Conservation (phyloP, 2,329 filamentous ascomycete species). For the Talaromyces amestolkiae region DNA sequence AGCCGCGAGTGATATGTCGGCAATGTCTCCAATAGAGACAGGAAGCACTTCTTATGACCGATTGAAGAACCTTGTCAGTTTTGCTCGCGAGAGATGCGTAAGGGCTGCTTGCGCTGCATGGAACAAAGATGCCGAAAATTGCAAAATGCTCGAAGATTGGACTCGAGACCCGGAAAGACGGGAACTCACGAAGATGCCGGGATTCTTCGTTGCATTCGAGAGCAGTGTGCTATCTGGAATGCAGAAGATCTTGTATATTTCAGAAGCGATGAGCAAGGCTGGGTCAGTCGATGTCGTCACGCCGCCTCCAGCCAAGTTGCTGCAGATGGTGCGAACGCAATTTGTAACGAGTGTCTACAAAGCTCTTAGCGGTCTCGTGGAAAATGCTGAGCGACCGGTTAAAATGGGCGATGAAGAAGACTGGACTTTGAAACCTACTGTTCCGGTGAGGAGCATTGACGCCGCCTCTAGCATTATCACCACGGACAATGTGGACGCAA, state of each 20-base stretch:
- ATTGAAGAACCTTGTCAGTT: slow-evolving; percentile 71
- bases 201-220: slow-evolving; percentile 81
- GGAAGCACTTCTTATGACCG: slow-evolving; percentile 61
- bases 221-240: slow-evolving; percentile 76
- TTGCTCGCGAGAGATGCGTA: slow-evolving; percentile 79
- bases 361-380: slow-evolving; percentile 90
- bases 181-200: slow-evolving; percentile 88
- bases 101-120: slow-evolving; percentile 84
- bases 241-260: slow-evolving; percentile 93
- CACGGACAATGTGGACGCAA: slow-evolving; percentile 52
- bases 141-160: slow-evolving; percentile 93
- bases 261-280: slow-evolving; percentile 75
- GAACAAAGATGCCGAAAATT: slow-evolving; percentile 90
- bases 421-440: slow-evolving; percentile 45
- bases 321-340: slow-evolving; percentile 86
- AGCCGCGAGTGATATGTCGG: slow-evolving; percentile 80
- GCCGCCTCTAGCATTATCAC: slow-evolving; percentile 42
- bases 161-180: slow-evolving; percentile 74
- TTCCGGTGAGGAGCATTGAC: slow-evolving; percentile 31
- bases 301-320: slow-evolving; percentile 78
- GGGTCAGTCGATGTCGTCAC: slow-evolving; percentile 74
- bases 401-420: slow-evolving; percentile 58
- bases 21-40: slow-evolving; percentile 65
- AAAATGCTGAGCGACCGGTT: slow-evolving; percentile 81
- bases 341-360: slow-evolving; percentile 95